Base-by-base conservation (phyloP, 805 yeast species). In the Starmera amethionina region DNA sequence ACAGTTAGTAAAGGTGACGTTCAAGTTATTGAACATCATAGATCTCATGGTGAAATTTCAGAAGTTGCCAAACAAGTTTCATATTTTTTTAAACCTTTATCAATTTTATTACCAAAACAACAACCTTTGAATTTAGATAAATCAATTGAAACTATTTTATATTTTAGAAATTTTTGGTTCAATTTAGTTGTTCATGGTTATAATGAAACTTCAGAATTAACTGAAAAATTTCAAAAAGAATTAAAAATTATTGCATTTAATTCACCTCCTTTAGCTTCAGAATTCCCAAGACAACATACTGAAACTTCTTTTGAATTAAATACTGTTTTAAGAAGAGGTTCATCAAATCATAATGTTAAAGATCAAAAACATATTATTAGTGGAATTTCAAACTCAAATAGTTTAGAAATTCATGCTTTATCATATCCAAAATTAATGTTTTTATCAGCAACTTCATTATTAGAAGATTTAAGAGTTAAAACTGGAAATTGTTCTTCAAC, bases 301-400 rank as follows among this genome's bases (percentile, higher is more conserved):
- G 98, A 93, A 56, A 86, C 95, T 15, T 86, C 96, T 3, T 70
- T 93, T 46, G 97, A 93, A 52, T 72, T 93, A 67, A 93, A 93
- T 55, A 82, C 96, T 1, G 87, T 93, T 27, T 68, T 93, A 40
- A 75, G 95, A 55, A 73, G 97, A 45, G 95, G 96, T 12, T 80
- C 96, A 0, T 84, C 95, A 2, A 82, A 82, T 51, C 79, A 77
- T 42, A 84, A 84, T 44, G 78, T 83, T 37, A 83, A 78, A 57
- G 76, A 79, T 44, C 96, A 88, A 56, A 78, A 77, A 42, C 79
- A 72, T 39, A 70, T 73, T 19, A 63, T 83, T 40, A 44, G 63
- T 28, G 56, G 56, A 10, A 55, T 58, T 19, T 50, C 64, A 6
- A 56, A 60, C 35, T 42, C 60, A 1, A 78, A 73, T 42, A 58